A percentile compares a stretch with the other conserved stretches of the same genome.
These are phyloP conservation scores for Xylaria acuta DNA, from an alignment of 495 filamentous ascomycete species.

Conservation along the genomic window DNA sequence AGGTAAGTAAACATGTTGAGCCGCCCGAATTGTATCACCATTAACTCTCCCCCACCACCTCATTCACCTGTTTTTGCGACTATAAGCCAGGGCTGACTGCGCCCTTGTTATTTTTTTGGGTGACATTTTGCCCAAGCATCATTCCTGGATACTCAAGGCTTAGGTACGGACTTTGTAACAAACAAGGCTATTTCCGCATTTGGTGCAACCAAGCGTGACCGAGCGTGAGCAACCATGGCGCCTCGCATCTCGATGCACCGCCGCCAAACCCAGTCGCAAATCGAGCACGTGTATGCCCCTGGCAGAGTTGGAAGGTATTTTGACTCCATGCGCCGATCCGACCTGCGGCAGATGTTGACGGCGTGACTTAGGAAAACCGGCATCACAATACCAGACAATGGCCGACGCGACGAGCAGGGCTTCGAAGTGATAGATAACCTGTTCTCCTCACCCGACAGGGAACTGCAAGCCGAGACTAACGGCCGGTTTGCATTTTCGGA, in stretches of 20 bases:
- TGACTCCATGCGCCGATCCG: neutral
- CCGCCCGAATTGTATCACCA: neutral
- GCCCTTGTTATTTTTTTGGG: neutral
- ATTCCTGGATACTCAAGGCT: neutral
- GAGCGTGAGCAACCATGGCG: conserved; percentile 16
- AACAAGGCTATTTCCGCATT: neutral
- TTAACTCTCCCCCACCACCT: conserved; percentile 19
- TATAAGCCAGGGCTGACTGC: neutral
- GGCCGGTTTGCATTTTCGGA: conserved; percentile 29
- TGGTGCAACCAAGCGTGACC: neutral
- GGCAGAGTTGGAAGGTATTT: conserved; percentile 58
- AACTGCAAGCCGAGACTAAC: conserved; percentile 48
- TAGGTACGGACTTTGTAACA: neutral
- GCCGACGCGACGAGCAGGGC: conserved; percentile 87
- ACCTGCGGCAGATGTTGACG: conserved; percentile 17
- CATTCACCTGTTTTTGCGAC: conserved; percentile 3
- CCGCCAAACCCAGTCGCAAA: conserved; percentile 46
- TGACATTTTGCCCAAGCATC: neutral
- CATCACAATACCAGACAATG: conserved; percentile 76
- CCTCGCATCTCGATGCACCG: conserved; percentile 32
- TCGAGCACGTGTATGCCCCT: conserved; percentile 55
- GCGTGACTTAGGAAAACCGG: conserved; percentile 71
- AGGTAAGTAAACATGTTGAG: conserved; percentile 14
- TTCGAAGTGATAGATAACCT: conserved; percentile 83
- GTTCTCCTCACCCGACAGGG: conserved; percentile 85